Evolutionary conservation across 257 asterid genomes (phyloP), one percentile per base, ranked within the genome.

Genomic region (Scutellaria barbata): DNA sequence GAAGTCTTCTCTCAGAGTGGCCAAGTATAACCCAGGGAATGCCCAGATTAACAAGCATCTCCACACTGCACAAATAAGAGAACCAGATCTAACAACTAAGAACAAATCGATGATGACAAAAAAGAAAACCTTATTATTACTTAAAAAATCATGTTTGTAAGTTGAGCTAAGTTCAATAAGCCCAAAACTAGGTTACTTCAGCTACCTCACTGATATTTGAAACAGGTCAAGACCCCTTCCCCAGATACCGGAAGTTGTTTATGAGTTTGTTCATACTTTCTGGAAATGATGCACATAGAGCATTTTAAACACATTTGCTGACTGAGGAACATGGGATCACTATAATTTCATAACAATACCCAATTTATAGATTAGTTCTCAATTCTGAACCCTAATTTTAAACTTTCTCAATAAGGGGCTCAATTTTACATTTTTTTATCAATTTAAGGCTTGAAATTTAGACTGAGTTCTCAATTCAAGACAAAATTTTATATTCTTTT

Each of bases 11-110:
- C 48, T 60, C 66, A 60, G 66, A 60, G 66, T 60, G 66, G 40
- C 66, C 66, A 7, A 39, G 48, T 8, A 60, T 60, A 60, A 60
- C 66, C 66, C 66, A 60, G 11, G 66, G 66, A 60, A 60, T 16
- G 10, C 48, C 50, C 66, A 60, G 39, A 39, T 60, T 60, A 4
- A 60, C 10, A 1, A 60, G 66, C 66, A 60, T 60, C 66, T 60
- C 66, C 30, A n/a, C 66, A 60, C 66, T 60, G 66, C 66, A 60
- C 63, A 7, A 25, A 17, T 10, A 56, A 10, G 63, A 56, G 63
- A 56, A 54, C 42, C 41, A 10, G 63, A 56, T 56, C 5, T 56
- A 56, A 56, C 6, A 10, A 56, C 42, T 56, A 56, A 56, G 10
- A 56, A 56, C 18, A 25, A 56, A 25, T 1, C 30, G 0, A 51